Evolutionary conservation across 139 green algal species (phyloP).

Genomic region (Chlorella vulgaris): DNA sequence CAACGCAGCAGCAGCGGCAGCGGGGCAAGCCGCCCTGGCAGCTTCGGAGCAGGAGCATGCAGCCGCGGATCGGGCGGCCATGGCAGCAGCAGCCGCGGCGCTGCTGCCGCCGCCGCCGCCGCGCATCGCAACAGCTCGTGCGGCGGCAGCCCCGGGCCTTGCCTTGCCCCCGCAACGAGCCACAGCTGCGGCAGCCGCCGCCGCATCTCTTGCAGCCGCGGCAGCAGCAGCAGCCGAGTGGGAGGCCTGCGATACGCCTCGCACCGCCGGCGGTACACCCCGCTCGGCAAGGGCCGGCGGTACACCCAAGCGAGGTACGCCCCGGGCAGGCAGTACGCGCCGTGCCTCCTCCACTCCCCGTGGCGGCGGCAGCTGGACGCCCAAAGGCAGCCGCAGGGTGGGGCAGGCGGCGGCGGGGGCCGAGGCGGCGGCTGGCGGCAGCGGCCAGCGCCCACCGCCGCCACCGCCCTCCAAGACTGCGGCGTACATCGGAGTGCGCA

Average conservation of each 20-base stretch:
- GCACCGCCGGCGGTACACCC: background rate
- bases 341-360: background rate
- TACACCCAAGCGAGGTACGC: background rate
- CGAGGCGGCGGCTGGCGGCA: too few relatives aligned
- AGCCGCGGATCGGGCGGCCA: background rate
- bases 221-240: background rate
- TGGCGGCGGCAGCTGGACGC: background rate
- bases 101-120: slow-evolving; percentile 17
- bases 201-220: background rate
- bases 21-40: background rate
- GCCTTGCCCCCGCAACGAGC: background rate
- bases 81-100: slow-evolving; percentile 4
- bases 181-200: too few relatives aligned
- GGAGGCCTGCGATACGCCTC: too few relatives aligned
- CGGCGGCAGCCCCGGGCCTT: background rate
- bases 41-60: slow-evolving; percentile 6
- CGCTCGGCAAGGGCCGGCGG: background rate
- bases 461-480: slow-evolving; percentile 22
- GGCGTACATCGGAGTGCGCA: slow-evolving; percentile 37
- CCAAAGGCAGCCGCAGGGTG: background rate
- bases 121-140: background rate
- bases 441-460: background rate
- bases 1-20: background rate
- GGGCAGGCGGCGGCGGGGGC: background rate
- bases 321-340: background rate